These are phyloP conservation scores for Kalaharituber pfeilii DNA, from an alignment of 2,329 filamentous ascomycete genomes.

Conservation along the genomic window DNA sequence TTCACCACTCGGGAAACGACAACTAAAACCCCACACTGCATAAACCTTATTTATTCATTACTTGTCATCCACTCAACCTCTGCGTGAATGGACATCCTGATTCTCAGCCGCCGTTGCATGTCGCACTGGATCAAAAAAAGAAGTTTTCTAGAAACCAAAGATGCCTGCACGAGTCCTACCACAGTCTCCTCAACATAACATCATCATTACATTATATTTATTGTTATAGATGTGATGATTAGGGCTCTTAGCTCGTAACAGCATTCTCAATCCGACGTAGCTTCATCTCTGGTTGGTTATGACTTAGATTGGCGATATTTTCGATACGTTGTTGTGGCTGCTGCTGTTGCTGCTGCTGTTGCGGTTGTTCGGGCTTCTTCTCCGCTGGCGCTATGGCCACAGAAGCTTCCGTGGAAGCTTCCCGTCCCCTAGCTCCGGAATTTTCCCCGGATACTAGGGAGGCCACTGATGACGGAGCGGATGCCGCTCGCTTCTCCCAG, in stretches of 20 bases:
- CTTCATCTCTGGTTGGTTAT: background rate
- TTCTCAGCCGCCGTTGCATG: no score
- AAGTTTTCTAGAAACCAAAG: no score
- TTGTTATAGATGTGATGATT: no score
- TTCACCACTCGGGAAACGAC: no score
- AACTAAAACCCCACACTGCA: no score
- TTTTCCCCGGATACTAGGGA: background rate
- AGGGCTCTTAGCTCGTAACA: background rate
- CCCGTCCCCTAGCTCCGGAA: background rate
- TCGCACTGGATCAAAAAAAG: no score
- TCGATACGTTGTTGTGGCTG: background rate
- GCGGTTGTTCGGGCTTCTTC: background rate
- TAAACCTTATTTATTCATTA: no score
- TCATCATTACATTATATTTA: no score
- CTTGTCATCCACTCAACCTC: no score
- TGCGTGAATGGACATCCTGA: no score
- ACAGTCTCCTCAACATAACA: no score
- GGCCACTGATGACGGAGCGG: background rate
- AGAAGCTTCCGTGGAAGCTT: background rate
- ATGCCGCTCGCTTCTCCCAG: background rate
- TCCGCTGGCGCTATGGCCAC: background rate
- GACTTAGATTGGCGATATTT: background rate
- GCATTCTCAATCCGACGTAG: background rate
- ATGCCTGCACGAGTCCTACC: no score
- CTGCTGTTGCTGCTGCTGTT: background rate